phyloP scores from a whole-genome alignment of 2,329 filamentous ascomycete genomes.

The Colletotrichum sp. region DNA sequence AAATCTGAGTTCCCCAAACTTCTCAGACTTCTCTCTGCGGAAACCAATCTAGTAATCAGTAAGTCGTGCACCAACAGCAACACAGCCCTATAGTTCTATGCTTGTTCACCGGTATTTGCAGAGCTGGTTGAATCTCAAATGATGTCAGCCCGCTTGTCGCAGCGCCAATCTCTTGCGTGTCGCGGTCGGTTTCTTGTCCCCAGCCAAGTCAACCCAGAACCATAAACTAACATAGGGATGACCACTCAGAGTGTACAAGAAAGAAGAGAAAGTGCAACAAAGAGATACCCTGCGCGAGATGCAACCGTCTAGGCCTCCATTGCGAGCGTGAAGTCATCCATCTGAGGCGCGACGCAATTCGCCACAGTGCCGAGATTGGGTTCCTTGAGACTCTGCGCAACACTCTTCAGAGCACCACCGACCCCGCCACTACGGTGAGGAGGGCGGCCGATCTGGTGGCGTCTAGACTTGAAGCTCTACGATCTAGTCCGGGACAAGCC shows the following conservation, averaged over 20 bases:
- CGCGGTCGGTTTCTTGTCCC: background rate
- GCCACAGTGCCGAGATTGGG: background rate
- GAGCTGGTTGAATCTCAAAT: background rate
- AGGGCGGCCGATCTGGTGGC: background rate
- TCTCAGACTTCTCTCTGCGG: background rate
- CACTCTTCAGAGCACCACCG: background rate
- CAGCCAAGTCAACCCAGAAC: no score
- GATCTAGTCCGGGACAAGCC: background rate
- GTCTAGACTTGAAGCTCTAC: background rate
- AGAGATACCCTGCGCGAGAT: background rate
- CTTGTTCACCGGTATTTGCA: accelerated
- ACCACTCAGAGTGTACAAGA: background rate
- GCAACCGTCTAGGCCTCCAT: background rate
- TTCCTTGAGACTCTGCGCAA: background rate
- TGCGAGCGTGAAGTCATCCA: background rate
- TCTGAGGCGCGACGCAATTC: background rate
- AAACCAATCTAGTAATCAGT: background rate
- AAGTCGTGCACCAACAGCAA: background rate
- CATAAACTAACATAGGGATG: accelerated
- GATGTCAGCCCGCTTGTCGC: background rate
- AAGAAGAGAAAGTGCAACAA: background rate
- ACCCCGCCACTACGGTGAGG: background rate
- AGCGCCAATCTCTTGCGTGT: background rate
- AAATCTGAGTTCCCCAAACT: background rate
- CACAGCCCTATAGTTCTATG: accelerated